phyloP scores from a whole-genome alignment of 495 filamentous ascomycete species.

The Podospora sp. region DNA sequence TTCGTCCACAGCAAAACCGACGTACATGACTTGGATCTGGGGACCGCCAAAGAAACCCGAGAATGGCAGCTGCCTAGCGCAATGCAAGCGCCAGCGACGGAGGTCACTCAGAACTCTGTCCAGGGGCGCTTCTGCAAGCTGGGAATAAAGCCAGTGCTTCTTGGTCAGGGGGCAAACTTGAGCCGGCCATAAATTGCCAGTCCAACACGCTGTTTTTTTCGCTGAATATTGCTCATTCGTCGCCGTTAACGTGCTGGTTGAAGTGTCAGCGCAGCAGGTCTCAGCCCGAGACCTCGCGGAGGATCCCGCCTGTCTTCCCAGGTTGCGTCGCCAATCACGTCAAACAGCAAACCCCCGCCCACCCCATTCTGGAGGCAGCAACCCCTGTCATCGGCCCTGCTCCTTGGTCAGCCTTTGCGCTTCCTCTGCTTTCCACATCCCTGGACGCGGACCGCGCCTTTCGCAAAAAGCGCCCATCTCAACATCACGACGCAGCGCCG shows the following conservation, averaged over 20 bases:
- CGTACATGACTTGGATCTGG: neutral
- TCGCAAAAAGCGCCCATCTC: neutral
- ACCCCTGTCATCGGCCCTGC: neutral
- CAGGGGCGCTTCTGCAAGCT: neutral
- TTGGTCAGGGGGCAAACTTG: too few relatives aligned
- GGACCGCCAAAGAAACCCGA: neutral
- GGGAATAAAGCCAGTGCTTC: neutral
- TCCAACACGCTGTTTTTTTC: neutral
- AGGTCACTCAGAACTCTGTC: neutral
- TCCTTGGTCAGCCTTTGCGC: neutral
- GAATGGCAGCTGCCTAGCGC: neutral
- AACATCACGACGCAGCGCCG: neutral
- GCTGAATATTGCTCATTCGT: neutral
- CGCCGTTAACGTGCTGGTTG: neutral
- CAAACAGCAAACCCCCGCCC: slow-evolving; percentile 5
- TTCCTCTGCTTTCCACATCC: neutral
- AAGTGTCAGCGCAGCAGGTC: neutral
- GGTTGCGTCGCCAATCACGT: slow-evolving; percentile 19
- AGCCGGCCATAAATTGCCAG: too few relatives aligned
- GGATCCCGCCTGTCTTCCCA: neutral
- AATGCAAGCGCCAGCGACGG: neutral
- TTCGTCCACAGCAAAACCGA: neutral
- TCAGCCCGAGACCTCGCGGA: neutral
- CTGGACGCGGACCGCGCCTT: neutral
- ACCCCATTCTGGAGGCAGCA: neutral